A percentile compares a stretch with the other conserved stretches of the same genome.
These are phyloP conservation scores for Stylosanthes scabra DNA, from an alignment of 331 rosid genomes.

Conservation along the genomic window DNA sequence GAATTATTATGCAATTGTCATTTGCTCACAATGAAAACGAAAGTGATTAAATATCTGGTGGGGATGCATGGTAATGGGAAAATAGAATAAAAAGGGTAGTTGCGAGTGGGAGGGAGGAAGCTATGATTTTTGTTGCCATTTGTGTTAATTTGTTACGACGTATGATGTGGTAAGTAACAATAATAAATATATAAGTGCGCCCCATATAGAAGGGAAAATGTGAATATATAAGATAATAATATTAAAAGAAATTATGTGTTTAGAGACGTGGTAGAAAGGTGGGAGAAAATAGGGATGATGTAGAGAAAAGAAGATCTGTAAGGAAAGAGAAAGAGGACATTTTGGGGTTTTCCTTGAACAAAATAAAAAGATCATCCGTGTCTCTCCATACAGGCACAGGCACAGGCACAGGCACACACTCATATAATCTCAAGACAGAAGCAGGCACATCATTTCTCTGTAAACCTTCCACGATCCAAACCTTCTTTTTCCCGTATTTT, in stretches of 20 bases:
- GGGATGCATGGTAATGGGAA: neutral
- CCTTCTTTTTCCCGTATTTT: no score
- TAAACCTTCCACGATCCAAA: conserved; percentile 19
- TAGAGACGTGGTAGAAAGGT: no score
- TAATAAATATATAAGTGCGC: neutral
- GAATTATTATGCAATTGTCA: neutral
- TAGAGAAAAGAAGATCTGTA: neutral
- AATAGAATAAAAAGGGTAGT: neutral
- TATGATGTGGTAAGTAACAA: no score
- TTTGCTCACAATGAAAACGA: neutral
- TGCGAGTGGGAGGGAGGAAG: neutral
- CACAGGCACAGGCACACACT: neutral
- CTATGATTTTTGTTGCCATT: neutral
- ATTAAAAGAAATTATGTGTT: no score
- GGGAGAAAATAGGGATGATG: conserved; percentile 19
- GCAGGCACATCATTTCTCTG: conserved; percentile 37
- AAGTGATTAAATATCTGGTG: neutral
- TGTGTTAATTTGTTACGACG: neutral
- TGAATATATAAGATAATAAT: no score
- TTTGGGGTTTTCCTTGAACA: neutral
- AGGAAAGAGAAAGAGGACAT: neutral
- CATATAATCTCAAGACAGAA: neutral
- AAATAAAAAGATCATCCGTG: conserved; percentile 15
- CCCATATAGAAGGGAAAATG: no score
- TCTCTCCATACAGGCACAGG: neutral